These are phyloP conservation scores for Potentilla sterilis DNA, from an alignment of 306 rosid species.

Conservation along the genomic window DNA sequence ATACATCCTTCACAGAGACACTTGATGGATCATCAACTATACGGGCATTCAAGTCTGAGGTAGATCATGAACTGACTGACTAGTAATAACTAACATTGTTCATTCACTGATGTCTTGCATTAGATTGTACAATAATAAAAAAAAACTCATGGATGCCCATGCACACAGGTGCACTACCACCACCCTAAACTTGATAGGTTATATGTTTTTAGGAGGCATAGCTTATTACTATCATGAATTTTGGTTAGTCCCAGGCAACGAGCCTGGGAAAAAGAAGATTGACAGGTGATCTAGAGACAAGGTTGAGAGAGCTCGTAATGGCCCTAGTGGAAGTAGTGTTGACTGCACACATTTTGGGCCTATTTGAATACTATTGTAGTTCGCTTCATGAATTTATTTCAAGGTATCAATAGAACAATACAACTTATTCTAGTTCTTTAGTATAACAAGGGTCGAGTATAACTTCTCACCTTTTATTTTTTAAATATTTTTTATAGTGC, in stretches of 20 bases:
- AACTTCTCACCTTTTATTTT: not conserved
- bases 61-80: conserved; percentile 24
- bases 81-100: not conserved
- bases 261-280: not conserved
- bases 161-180: conserved; percentile 7
- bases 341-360: not conserved
- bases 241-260: not conserved
- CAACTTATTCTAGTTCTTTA: not conserved
- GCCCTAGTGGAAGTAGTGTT: conserved; percentile 3
- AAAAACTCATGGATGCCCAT: not conserved
- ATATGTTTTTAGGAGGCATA: not conserved
- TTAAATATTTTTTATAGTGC: not conserved
- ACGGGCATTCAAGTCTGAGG: conserved; percentile 88
- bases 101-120: not conserved
- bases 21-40: conserved; percentile 88
- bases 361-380: not conserved
- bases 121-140: not conserved
- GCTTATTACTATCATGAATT: not conserved
- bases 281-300: not conserved
- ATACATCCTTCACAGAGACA: conserved; percentile 87
- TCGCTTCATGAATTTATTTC: not conserved
- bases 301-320: not conserved
- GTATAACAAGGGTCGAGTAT: not conserved
- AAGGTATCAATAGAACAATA: not conserved
- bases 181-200: not conserved